Evolutionary conservation across 768 basidiomycete genomes (phyloP), one percentile per base, ranked within the genome.

Genomic region (Cubamyces sp.): DNA sequence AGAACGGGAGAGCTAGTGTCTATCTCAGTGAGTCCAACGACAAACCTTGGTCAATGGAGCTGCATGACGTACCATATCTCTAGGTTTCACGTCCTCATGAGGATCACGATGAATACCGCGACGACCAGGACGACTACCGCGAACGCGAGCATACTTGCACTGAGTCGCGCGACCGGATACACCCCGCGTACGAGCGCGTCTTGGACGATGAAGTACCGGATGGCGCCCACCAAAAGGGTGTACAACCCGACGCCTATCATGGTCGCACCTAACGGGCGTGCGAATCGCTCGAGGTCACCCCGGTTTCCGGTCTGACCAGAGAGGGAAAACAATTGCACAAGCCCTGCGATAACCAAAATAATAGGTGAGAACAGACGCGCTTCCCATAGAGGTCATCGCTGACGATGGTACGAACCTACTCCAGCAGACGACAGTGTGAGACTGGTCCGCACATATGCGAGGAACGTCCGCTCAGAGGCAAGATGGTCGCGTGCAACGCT

Each of bases 401-500:
- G 23, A n/a, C 9, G 16, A 43, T 8, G 26, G 30, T n/a, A 69
- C 78, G 64, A 43, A 81, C 80, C 82, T 50, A 84, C 79, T 11
- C 82, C 83, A 0, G 75, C 76, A n/a, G 78, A 79, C n/a, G 81
- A 75, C 15, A 83, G 75, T 6, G 81, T 73, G 11, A 82, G 68
- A 57, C 81, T 82, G 25, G 83, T 83, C 41, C 82, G 72, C 19
- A 83, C 73, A 69, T 83, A 84, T 14, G 83, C 81, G 3, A 84
- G 72, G 62, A 81, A 83, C 5, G 81, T 84, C 28, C 82, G 73
- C 63, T 84, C 83, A 9, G 75, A 75, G 1, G 83, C 80, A 4
- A 84, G 75, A 61, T 84, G 82, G 68, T 84, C 82, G 23, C 83
- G 73, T 28, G 83, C 83, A 53, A 82, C 81, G 57, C 74, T 78